Conservation (phyloP, 75 land plant species). For the Cryptomeria japonica region DNA sequence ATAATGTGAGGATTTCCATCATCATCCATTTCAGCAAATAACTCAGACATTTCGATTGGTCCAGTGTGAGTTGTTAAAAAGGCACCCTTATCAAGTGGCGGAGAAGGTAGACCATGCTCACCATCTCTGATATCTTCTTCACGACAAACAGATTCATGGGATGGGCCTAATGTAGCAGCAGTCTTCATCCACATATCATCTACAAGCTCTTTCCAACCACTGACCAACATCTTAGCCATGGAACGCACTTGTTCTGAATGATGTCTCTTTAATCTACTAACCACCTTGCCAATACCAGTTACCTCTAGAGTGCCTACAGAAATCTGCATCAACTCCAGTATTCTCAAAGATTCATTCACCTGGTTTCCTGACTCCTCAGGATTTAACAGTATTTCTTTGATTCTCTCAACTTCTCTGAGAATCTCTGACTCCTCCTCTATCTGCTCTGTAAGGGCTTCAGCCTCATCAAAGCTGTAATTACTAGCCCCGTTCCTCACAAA, state of each 20-base stretch:
- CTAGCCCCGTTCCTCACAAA: neutral
- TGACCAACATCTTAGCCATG: conserved; percentile 60
- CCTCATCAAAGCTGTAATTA: conserved; percentile 18
- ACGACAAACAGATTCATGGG: conserved; percentile 51
- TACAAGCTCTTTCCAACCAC: conserved; percentile 80
- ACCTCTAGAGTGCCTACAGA: conserved; percentile 64
- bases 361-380: conserved; percentile 40
- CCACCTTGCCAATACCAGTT: conserved; percentile 85
- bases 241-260: conserved; percentile 54
- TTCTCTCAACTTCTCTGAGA: conserved; percentile 13
- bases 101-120: conserved; percentile 44
- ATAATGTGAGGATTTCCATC: conserved; percentile 48
- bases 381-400: conserved; percentile 14
- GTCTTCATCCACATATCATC: conserved; percentile 77
- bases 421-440: conserved; percentile 17
- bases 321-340: conserved; percentile 54
- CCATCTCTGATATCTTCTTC: conserved; percentile 50
- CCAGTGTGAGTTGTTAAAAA: conserved; percentile 29
- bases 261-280: conserved; percentile 68
- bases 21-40: conserved; percentile 80
- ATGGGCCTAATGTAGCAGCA: conserved; percentile 43
- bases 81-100: conserved; percentile 50
- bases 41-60: conserved; percentile 46
- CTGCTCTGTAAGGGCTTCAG: conserved; percentile 24
- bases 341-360: conserved; percentile 55